Percentiles rank a stretch among this genome's conserved stretches.
Conservation (phyloP, 164 flowering plant genomes). For the Piper longum region DNA sequence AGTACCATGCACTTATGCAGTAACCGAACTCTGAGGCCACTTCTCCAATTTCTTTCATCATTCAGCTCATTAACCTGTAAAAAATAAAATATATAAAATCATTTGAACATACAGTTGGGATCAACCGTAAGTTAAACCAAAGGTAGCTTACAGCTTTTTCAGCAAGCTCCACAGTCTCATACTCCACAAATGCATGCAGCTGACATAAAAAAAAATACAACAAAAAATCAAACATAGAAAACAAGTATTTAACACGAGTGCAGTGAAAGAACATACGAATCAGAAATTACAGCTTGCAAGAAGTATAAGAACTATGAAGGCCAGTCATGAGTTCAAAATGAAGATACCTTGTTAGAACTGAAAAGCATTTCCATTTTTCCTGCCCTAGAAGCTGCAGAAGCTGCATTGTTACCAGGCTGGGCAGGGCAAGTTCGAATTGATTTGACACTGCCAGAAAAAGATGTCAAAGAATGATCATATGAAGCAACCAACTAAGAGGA, state of each 20-base stretch:
- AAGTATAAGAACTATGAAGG: not conserved
- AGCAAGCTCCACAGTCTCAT: constrained; percentile 70
- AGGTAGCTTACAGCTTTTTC: constrained; percentile 78
- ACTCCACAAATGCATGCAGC: constrained; percentile 98
- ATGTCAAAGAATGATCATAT: not conserved
- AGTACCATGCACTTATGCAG: constrained; percentile 50
- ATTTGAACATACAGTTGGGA: not conserved
- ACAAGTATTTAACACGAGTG: not conserved
- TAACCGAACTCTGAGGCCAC: constrained; percentile 68
- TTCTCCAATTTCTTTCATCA: constrained; percentile 83
- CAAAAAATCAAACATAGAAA: not conserved
- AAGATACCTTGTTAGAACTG: constrained; percentile 57
- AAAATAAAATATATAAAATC: not conserved
- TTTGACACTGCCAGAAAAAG: constrained; percentile 49
- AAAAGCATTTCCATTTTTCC: constrained; percentile 51
- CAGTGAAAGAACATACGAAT: not conserved
- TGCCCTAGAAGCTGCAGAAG: constrained; percentile 30
- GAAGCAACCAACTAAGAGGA: not conserved
- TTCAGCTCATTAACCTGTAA: constrained; percentile 67
- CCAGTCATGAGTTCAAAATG: not conserved
- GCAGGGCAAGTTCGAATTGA: constrained; percentile 89
- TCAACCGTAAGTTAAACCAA: not conserved
- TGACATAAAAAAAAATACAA: constrained; percentile 6
- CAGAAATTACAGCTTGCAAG: not conserved
- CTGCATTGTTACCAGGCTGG: constrained; percentile 42